phyloP scores from a whole-genome alignment of 441 rosid species.

The Adansonia grandidieri region DNA sequence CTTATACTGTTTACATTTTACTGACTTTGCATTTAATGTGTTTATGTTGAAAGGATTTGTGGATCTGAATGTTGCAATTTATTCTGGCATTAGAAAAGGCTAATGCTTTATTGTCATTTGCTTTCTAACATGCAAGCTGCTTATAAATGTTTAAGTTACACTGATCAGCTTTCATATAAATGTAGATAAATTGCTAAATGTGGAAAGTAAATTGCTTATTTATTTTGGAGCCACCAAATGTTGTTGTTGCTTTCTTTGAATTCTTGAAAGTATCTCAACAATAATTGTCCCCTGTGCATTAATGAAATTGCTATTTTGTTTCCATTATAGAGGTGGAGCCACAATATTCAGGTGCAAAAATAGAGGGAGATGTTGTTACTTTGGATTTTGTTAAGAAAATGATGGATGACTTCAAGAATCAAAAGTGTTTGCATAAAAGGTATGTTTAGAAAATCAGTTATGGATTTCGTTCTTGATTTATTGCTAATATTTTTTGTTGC shows the following conservation, averaged over 20 bases:
- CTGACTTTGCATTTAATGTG: not conserved
- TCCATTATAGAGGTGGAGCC: constrained; percentile 87
- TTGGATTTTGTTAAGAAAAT: constrained; percentile 89
- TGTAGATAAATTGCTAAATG: constrained; percentile 15
- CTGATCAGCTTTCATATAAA: not conserved
- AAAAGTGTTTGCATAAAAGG: constrained; percentile 89
- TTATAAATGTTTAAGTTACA: not conserved
- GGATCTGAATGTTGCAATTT: constrained; percentile 2
- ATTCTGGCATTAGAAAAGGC: constrained; percentile 1
- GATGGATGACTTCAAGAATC: constrained; percentile 93
- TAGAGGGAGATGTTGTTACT: constrained; percentile 83
- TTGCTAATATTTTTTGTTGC: constrained; percentile 28
- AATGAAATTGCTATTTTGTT: constrained; percentile 28
- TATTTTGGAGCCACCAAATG: not conserved
- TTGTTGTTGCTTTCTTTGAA: constrained; percentile 5
- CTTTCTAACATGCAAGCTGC: not conserved
- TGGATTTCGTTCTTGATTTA: constrained; percentile 20
- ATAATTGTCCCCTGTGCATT: constrained; percentile 11
- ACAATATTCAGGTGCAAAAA: constrained; percentile 89
- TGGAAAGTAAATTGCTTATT: not conserved
- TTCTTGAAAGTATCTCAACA: not conserved
- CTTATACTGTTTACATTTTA: not conserved
- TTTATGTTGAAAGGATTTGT: constrained; percentile 16
- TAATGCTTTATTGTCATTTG: not conserved
- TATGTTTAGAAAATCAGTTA: constrained; percentile 33